phyloP scores from a whole-genome alignment of 73 alveolate genomes.

The Breviolum minutum region DNA sequence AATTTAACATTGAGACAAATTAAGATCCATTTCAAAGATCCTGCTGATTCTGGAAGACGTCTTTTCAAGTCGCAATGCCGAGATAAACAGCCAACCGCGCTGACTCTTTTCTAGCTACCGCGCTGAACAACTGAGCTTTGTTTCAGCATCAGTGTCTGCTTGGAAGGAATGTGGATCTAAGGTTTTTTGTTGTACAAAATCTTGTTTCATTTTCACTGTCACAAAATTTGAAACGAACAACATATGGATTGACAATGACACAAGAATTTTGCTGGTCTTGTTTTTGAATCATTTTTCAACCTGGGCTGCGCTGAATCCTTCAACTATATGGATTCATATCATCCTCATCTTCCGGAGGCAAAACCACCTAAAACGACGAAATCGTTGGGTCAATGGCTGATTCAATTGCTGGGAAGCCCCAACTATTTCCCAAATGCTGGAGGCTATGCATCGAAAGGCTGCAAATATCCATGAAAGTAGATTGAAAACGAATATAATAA shows the following conservation, averaged over 20 bases:
- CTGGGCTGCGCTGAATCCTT: no score
- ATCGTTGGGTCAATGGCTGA: neutral
- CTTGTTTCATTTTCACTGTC: neutral
- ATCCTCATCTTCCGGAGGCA: conserved; percentile 41
- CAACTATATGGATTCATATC: neutral
- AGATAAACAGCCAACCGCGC: neutral
- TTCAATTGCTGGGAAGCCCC: neutral
- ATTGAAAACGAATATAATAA: neutral
- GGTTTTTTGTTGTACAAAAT: neutral
- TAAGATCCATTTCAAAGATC: no score
- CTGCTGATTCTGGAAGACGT: no score
- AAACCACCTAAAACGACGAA: neutral
- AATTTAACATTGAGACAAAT: no score
- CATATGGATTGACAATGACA: neutral
- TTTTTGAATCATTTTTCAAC: no score
- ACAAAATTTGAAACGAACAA: no score
- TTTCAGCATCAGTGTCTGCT: neutral
- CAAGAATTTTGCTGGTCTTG: no score
- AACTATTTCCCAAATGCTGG: neutral
- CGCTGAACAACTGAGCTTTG: no score
- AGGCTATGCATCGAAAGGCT: neutral
- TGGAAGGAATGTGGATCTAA: neutral
- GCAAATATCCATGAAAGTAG: neutral
- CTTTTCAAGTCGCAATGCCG: no score
- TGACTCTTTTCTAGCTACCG: neutral